A percentile compares a stretch with the other conserved stretches of the same genome.
Conservation (phyloP, 1,139 yeast species). For the Hyphopichia wangnamkhiaoensis region DNA sequence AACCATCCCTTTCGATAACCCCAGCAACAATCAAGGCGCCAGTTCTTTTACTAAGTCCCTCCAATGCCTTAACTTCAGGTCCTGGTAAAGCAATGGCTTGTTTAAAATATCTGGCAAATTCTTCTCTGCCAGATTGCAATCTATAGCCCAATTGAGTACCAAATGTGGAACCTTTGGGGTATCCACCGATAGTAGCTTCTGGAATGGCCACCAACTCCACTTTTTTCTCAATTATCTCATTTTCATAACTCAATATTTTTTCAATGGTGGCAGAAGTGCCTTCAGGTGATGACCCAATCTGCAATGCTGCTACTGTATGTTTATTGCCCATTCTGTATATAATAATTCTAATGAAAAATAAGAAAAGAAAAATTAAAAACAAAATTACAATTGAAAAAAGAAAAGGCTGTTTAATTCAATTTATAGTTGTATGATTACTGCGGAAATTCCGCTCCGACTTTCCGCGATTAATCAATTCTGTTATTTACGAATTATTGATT, state of each 20-base stretch:
- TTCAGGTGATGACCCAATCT: constrained; percentile 31
- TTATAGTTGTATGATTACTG: too few relatives aligned
- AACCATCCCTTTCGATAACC: constrained; percentile 34
- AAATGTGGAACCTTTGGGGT: constrained; percentile 39
- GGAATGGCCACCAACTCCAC: constrained; percentile 38
- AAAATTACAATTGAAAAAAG: too few relatives aligned
- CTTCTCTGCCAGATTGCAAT: constrained; percentile 35
- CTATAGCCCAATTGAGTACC: constrained; percentile 40
- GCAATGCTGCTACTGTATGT: constrained; percentile 36
- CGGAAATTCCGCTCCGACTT: too few relatives aligned
- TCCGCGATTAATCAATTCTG: too few relatives aligned
- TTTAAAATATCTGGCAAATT: constrained; percentile 28
- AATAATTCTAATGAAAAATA: neutral
- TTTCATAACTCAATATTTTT: constrained; percentile 34
- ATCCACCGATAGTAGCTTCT: constrained; percentile 42
- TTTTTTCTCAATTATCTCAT: constrained; percentile 23
- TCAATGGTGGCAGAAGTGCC: constrained; percentile 31
- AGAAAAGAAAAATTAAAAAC: too few relatives aligned
- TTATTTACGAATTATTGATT: too few relatives aligned
- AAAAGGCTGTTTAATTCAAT: too few relatives aligned
- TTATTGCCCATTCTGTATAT: constrained; percentile 5
- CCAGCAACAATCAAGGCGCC: constrained; percentile 28
- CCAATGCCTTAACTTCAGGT: constrained; percentile 25
- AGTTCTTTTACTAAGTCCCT: constrained; percentile 22
- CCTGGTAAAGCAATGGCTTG: constrained; percentile 29